Percentiles rank a stretch among this genome's conserved stretches.
Conservation (phyloP, 2,329 filamentous ascomycete genomes). For the Drechslerella stenobrocha region DNA sequence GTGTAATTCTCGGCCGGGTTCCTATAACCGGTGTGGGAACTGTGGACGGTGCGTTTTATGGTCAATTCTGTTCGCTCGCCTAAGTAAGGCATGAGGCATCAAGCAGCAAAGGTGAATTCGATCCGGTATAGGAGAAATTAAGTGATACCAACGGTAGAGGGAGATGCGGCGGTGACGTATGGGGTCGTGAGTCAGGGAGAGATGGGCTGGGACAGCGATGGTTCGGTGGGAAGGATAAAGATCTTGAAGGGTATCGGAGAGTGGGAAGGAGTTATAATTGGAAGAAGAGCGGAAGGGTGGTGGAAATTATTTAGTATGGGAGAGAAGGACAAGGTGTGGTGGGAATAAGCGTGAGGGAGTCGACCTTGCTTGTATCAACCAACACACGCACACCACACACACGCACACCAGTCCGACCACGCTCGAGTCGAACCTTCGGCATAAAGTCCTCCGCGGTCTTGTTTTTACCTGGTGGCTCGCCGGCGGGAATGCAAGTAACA, state of each 20-base stretch:
- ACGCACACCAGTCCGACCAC: not conserved
- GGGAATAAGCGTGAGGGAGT: constrained; percentile 5
- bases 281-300: constrained; percentile 48
- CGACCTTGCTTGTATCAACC: constrained; percentile 6
- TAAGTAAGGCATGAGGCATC: constrained; percentile 44
- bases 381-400: constrained; percentile 3
- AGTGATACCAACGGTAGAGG: constrained; percentile 10
- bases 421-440: not conserved
- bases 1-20: constrained; percentile 22
- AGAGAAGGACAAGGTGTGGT: constrained; percentile 17
- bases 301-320: constrained; percentile 29
- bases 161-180: not conserved
- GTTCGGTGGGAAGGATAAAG: constrained; percentile 43
- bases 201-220: constrained; percentile 44
- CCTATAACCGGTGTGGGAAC: constrained; percentile 48
- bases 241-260: constrained; percentile 22
- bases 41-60: constrained; percentile 40
- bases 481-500: constrained; percentile 13
- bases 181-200: too few species aligned
- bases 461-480: not conserved
- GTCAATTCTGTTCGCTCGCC: constrained; percentile 47
- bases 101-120: constrained; percentile 42
- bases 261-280: constrained; percentile 49
- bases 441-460: not conserved
- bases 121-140: constrained; percentile 49